These are phyloP conservation scores for Inonotus obliquus DNA, from an alignment of 1,284 basidiomycete species.

Conservation along the genomic window DNA sequence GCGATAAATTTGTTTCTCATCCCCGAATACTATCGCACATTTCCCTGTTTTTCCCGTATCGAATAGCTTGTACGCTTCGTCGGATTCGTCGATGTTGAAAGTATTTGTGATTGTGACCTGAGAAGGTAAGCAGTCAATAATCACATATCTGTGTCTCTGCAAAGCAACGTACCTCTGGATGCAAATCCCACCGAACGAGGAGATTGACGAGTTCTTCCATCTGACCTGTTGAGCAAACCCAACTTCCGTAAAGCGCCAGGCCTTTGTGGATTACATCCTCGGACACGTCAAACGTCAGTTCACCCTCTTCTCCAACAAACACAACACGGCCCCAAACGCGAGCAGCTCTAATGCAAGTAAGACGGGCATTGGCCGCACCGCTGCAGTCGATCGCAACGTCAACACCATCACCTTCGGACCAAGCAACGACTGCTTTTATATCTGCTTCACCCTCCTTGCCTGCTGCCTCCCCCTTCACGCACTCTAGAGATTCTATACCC, in stretches of 20 bases:
- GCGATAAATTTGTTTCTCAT: slow-evolving; percentile 15
- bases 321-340: slow-evolving; percentile 18
- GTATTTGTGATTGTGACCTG: slow-evolving; percentile 19
- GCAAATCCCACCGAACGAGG: slow-evolving; percentile 16
- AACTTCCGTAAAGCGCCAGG: slow-evolving; percentile 18
- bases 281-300: slow-evolving; percentile 17
- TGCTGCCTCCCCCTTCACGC: not conserved
- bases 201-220: slow-evolving; percentile 19
- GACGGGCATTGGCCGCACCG: slow-evolving; percentile 14
- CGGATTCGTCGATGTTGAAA: slow-evolving; percentile 16
- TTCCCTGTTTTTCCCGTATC: slow-evolving; percentile 19
- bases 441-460: slow-evolving; percentile 8
- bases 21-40: slow-evolving; percentile 18
- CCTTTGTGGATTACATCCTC: slow-evolving; percentile 19
- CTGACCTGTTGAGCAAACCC: slow-evolving; percentile 19
- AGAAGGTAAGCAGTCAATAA: not conserved
- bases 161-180: slow-evolving; percentile 18
- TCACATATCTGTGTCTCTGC: not conserved
- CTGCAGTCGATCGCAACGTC: slow-evolving; percentile 20
- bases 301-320: slow-evolving; percentile 18
- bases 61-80: slow-evolving; percentile 16
- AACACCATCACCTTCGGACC: slow-evolving; percentile 15
- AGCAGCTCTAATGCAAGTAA: slow-evolving; percentile 14
- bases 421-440: slow-evolving; percentile 6
- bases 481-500: slow-evolving; percentile 13